phyloP scores from a whole-genome alignment of 2,329 filamentous ascomycete genomes.

The Thelonectria blattea region DNA sequence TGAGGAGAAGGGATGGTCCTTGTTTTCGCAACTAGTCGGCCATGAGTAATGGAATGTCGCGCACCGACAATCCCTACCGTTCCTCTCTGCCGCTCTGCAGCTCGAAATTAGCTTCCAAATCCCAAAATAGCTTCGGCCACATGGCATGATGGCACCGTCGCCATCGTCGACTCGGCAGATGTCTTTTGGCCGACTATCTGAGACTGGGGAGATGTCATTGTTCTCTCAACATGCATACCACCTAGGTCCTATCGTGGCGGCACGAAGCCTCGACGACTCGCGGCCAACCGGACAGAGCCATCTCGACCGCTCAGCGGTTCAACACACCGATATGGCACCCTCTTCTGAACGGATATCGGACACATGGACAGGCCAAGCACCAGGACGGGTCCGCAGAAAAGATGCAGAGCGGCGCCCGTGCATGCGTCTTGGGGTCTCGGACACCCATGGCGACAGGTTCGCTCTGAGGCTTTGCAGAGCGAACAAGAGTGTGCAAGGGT shows the following conservation, averaged over 20 bases:
- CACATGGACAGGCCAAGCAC: constrained; percentile 27
- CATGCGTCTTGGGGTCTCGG: constrained; percentile 27
- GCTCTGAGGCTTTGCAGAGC: constrained; percentile 13
- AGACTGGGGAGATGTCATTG: background rate
- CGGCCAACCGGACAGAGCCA: background rate
- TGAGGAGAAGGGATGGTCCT: constrained; percentile 31
- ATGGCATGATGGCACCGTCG: constrained; percentile 19
- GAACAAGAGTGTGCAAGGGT: constrained; percentile 26
- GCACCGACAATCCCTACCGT: constrained; percentile 27
- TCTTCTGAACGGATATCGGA: constrained; percentile 10
- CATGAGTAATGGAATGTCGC: constrained; percentile 28
- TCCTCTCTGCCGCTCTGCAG: constrained; percentile 22
- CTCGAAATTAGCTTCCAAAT: constrained; percentile 30
- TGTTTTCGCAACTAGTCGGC: constrained; percentile 29
- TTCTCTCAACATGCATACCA: background rate
- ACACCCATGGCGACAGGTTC: constrained; percentile 32
- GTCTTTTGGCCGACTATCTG: constrained; percentile 22
- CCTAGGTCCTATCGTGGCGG: background rate
- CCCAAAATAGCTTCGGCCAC: constrained; percentile 22
- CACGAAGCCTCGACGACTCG: background rate
- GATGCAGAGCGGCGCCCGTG: constrained; percentile 27
- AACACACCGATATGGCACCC: background rate
- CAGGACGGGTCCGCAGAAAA: constrained; percentile 23
- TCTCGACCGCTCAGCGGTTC: background rate
- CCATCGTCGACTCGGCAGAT: constrained; percentile 20